phyloP scores from a whole-genome alignment of 1,284 basidiomycete species.

The Trametes sp. region DNA sequence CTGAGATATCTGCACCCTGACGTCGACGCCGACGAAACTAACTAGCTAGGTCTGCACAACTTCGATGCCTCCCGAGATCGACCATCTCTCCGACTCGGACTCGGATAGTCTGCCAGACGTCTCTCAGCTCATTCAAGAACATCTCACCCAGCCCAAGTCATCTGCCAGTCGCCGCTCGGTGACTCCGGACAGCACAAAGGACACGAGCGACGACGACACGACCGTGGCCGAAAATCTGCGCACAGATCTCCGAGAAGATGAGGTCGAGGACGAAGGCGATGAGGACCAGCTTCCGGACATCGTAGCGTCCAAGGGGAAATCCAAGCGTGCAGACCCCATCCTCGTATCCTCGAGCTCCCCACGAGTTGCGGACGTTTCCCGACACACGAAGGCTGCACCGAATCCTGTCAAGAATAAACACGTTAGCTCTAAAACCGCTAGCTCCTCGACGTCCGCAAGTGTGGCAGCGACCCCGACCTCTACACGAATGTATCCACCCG shows the following conservation, averaged over 20 bases:
- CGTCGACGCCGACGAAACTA: background rate
- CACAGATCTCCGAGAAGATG: background rate
- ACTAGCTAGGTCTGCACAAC: no score
- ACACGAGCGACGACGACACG: background rate
- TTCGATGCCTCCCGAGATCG: background rate
- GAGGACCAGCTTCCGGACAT: background rate
- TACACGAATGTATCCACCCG: background rate
- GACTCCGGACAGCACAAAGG: background rate
- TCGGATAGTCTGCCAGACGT: constrained; percentile 17
- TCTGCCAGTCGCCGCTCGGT: background rate
- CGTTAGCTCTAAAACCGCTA: background rate
- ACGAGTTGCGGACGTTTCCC: background rate
- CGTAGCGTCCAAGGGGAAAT: background rate
- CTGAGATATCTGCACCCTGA: no score
- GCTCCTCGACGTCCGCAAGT: background rate
- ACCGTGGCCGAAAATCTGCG: background rate
- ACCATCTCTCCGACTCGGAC: background rate
- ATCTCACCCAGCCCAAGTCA: background rate
- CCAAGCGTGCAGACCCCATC: background rate
- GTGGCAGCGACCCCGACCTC: background rate
- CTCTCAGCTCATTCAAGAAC: constrained; percentile 12
- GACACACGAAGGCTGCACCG: background rate
- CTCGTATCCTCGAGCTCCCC: background rate
- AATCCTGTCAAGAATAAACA: background rate
- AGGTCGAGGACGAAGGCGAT: background rate